Base-by-base conservation (phyloP, 345 rosid species). In the Lenwebbia sp. region DNA sequence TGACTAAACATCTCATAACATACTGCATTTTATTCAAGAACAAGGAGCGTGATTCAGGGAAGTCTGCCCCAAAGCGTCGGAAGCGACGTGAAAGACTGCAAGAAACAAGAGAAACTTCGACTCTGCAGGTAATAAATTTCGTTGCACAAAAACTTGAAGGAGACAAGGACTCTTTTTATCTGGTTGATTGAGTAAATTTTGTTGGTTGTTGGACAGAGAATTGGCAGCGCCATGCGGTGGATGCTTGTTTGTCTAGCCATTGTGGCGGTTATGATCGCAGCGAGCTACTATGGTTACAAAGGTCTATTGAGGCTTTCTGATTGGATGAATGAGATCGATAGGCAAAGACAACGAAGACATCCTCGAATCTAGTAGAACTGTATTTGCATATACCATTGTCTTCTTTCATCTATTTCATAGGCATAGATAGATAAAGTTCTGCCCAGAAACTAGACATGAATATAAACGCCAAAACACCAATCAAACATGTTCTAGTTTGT, bases 301-400 rank as follows among this genome's bases (percentile, higher is more conserved):
- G 98, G 95, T 76, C 92, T 97, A 33, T 65, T 97, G 86, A 86
- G 90, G 92, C 97, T 97, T 33, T 90, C 93, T 0, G 95, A 95
- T 88, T 96, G 98, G 98, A 97, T 97, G 98, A 94, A 95, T 86
- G 96, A 92, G 91, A 84, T 93, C 13, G 99, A 95, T 76, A 93
- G 84, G 50, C 95, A 93, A 87, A 91, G 94, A 90, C 91, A 86
- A 41, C 74, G 78, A 30, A 76, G 88, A 54, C 54, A 78, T 30
- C 86, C 76, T 52, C 74, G 55, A 47, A 26, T 56, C 70, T 51
- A 62, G 60, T 33, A 19, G 26, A 19, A 70, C 37, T 33, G 26
- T 50, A 8, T 37, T 54, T 54, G 57, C 57, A 54, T 9, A 41
- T 70, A 37, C 25, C 81, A 70, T 37, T 10, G 47, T 33, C 47